phyloP scores from a whole-genome alignment of 2,329 filamentous ascomycete genomes.

The Alternaria sp. region DNA sequence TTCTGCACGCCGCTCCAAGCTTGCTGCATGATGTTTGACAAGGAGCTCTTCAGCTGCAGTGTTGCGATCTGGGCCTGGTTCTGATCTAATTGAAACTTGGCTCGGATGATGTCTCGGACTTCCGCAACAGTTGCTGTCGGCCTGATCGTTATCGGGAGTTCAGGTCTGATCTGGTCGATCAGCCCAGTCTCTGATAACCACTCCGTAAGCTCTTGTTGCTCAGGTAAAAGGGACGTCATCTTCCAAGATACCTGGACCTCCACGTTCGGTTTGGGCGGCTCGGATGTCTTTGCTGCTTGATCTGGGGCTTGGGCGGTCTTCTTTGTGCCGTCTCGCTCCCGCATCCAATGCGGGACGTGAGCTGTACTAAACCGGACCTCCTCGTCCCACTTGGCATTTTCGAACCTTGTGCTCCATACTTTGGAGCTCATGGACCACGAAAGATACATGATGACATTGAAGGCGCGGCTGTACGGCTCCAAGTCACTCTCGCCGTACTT shows the following conservation, averaged over 20 bases:
- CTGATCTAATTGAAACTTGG: neutral
- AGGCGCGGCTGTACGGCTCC: neutral
- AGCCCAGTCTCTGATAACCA: neutral
- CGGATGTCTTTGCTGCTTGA: neutral
- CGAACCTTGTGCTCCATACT: neutral
- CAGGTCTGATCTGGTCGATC: neutral
- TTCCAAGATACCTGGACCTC: neutral
- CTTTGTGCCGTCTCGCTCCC: neutral
- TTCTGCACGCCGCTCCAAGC: neutral
- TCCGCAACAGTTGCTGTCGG: neutral
- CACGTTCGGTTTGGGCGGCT: neutral
- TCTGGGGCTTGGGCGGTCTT: neutral
- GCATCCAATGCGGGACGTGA: neutral
- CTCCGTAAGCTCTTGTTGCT: neutral
- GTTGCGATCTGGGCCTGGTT: neutral
- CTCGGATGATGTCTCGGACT: neutral
- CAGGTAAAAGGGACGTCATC: neutral
- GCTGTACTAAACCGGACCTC: neutral
- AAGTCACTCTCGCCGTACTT: neutral
- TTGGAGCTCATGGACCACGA: neutral
- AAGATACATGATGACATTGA: neutral
- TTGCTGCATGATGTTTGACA: neutral
- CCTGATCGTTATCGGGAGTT: neutral
- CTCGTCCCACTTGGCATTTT: neutral
- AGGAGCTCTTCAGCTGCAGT: neutral